phyloP scores from a whole-genome alignment of 495 filamentous ascomycete species.

The Aspergillus kassunensis region DNA sequence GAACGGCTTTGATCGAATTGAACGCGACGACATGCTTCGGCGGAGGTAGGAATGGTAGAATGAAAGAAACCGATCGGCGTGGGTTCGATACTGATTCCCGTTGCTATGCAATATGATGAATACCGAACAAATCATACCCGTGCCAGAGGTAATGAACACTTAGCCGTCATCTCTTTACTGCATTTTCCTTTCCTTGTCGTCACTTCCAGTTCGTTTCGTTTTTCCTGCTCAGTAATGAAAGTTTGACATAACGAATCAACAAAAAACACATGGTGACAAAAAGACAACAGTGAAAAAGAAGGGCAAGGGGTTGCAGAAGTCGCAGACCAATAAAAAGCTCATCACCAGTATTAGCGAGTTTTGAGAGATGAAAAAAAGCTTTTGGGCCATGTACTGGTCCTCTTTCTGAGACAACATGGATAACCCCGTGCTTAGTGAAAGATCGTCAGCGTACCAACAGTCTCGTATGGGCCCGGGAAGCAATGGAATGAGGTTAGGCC shows the following conservation, averaged over 20 bases:
- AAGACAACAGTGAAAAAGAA: slow-evolving; percentile 3
- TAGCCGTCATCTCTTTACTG: slow-evolving; percentile 8
- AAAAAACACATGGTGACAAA: neutral
- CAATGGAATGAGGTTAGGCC: neutral
- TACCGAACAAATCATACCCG: slow-evolving; percentile 16
- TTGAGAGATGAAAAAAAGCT: neutral
- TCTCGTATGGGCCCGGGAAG: neutral
- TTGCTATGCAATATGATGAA: slow-evolving; percentile 34
- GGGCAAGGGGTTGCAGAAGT: neutral
- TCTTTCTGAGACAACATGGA: neutral
- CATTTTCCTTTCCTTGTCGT: neutral
- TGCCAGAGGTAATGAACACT: slow-evolving; percentile 9
- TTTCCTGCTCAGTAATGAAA: neutral
- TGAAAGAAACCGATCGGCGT: slow-evolving; percentile 36
- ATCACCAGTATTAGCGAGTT: neutral
- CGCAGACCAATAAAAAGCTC: neutral
- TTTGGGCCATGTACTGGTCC: slow-evolving; percentile 7
- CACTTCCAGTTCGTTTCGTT: neutral
- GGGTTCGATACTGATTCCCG: slow-evolving; percentile 40
- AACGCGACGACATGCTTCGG: slow-evolving; percentile 35
- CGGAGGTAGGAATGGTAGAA: slow-evolving; percentile 19
- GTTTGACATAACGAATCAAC: neutral
- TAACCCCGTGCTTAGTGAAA: neutral
- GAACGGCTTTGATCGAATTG: slow-evolving; percentile 32
- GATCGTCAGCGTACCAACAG: neutral